Evolutionary conservation across 225 moss, liverwort and hornwort genomes (phyloP).

Genomic region (Climacium dendroides): DNA sequence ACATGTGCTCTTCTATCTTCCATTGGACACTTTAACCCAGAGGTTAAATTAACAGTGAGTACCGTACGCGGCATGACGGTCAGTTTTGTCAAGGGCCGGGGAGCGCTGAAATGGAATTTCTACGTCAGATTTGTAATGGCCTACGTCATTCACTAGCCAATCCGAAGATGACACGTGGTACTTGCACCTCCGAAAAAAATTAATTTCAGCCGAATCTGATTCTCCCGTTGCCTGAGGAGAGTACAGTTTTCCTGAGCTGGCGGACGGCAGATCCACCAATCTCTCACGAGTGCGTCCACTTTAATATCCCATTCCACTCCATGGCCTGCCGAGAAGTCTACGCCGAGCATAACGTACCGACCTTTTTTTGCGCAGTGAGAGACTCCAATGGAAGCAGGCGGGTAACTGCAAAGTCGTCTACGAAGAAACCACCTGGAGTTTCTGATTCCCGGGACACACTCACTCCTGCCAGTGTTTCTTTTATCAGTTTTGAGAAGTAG

Average conservation of each 20-base stretch:
- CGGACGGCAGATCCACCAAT: background rate
- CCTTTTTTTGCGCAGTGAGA: background rate
- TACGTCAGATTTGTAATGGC: background rate
- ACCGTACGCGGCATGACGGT: background rate
- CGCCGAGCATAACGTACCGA: background rate
- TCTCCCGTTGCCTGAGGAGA: background rate
- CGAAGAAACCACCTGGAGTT: background rate
- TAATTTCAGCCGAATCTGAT: background rate
- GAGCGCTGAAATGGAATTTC: background rate
- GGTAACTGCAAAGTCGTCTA: background rate
- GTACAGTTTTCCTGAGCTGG: background rate
- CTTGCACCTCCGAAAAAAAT: rapidly evolving
- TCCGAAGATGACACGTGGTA: no score
- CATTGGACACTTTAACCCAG: no score
- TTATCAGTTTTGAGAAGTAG: background rate
- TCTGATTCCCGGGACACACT: background rate
- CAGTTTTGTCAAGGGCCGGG: background rate
- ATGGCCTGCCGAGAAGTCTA: background rate
- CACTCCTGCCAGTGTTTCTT: background rate
- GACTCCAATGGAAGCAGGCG: no score
- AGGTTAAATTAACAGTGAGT: background rate
- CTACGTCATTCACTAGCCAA: no score
- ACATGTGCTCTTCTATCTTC: no score
- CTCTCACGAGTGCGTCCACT: background rate
- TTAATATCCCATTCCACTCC: background rate